Base-by-base conservation (phyloP, 441 rosid species). In the Corymbia calophylla region DNA sequence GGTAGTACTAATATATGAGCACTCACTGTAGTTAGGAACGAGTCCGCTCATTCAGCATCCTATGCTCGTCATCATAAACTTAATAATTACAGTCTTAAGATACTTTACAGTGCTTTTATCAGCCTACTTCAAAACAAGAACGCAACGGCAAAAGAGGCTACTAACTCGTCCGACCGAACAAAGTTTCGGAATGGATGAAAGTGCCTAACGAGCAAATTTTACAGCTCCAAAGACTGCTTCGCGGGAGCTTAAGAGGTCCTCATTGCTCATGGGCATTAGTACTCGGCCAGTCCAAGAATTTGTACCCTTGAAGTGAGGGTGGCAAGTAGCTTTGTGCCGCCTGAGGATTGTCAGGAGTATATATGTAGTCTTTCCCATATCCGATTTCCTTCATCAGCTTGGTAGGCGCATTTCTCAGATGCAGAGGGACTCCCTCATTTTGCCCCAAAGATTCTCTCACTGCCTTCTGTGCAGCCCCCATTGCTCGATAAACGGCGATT, bases 341-440 rank as follows among this genome's bases (percentile, higher is more conserved):
- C 55, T 92, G 88, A 60, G 99, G 99, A 89, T 97, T 88, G 32
- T 92, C 90, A 2, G 99, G 99, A 29, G 98, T 94, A 91, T 97
- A 97, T 84, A 96, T 90, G 88, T 97, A 97, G 88, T 93, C 97
- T 91, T 94, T 95, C 21, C 95, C 99, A 89, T 96, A 97, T 27
- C 97, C 98, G 86, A 97, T 89, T 53, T 96, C 96, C 93, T 94
- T 94, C 97, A 97, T 96, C 27, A 97, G 90, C 93, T 93, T 97
- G 10, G 98, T 95, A 21, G 98, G 97, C 7, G 97, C 98, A 70
- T 97, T 97, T 92, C 98, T 94, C 89, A 97, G 90, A 91, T 97
- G 99, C 64, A 97, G 93, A 2, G 99, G 98, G 89, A 96, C 99
- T 14, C 97, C 96, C 91, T 97, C 97, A 10, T 96, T 97, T 92